A percentile compares a stretch with the other conserved stretches of the same genome.
These are phyloP conservation scores for Micromonas pusilla DNA, from an alignment of 139 green algal genomes.

Conservation along the genomic window DNA sequence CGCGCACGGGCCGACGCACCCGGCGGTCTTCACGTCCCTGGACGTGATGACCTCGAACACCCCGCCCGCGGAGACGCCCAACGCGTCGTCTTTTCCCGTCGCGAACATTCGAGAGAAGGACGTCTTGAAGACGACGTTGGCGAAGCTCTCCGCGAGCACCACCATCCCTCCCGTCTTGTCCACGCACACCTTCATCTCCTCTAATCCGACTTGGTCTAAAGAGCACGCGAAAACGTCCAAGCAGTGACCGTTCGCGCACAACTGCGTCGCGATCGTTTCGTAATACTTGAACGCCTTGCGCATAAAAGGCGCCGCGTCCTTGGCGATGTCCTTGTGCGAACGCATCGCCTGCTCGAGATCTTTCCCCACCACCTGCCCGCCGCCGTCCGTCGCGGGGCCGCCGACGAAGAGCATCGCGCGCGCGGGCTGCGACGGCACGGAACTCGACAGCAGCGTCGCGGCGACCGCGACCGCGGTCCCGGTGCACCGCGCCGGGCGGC, in stretches of 20 bases:
- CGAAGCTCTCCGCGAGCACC: constrained; percentile 54
- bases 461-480: constrained; percentile 51
- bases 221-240: constrained; percentile 84
- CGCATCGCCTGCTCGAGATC: constrained; percentile 68
- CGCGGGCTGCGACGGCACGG: neutral
- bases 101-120: constrained; percentile 45
- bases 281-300: constrained; percentile 87
- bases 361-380: constrained; percentile 39
- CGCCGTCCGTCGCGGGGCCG: constrained; percentile 80
- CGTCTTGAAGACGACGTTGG: constrained; percentile 44
- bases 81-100: constrained; percentile 23
- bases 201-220: constrained; percentile 59
- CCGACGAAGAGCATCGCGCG: constrained; percentile 50
- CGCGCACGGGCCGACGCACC: constrained; percentile 38
- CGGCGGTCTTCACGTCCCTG: constrained; percentile 39
- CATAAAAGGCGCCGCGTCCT: constrained; percentile 79
- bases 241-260: constrained; percentile 74
- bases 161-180: constrained; percentile 52
- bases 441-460: constrained; percentile 39
- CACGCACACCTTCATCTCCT: constrained; percentile 46
- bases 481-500: constrained; percentile 41
- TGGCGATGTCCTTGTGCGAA: constrained; percentile 84
- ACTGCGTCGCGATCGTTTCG: constrained; percentile 47
- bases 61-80: constrained; percentile 39
- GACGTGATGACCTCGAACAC: constrained; percentile 44